These are phyloP conservation scores for Blastocystis sp. DNA, from an alignment of 352 stramenopile genomes.

Conservation along the genomic window DNA sequence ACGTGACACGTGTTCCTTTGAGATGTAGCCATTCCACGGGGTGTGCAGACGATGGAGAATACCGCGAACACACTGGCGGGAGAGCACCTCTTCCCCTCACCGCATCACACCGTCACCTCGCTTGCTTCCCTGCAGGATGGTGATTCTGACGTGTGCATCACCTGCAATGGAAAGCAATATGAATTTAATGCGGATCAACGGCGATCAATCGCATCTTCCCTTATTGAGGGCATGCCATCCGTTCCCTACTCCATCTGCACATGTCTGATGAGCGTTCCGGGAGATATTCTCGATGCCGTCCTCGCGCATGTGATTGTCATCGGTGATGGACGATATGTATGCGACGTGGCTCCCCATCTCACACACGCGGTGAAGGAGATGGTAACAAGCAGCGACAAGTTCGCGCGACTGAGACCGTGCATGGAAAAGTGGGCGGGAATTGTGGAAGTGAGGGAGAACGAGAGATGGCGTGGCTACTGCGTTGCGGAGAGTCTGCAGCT, in stretches of 20 bases:
- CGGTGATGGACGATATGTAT: not conserved
- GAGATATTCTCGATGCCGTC: not conserved
- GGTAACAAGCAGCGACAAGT: not conserved
- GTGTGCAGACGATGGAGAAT: not conserved
- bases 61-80: not conserved
- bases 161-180: not conserved
- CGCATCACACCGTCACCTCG: not conserved
- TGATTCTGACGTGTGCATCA: not conserved
- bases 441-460: not conserved
- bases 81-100: not conserved
- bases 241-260: not conserved
- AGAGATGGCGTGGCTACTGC: conserved; percentile 11
- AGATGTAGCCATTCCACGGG: not conserved
- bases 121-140: not conserved
- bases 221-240: not conserved
- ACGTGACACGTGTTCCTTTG: not conserved
- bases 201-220: not conserved
- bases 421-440: not conserved
- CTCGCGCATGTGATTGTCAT: not conserved
- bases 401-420: not conserved
- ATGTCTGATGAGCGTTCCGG: not conserved
- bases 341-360: not conserved
- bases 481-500: not conserved
- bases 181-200: not conserved
- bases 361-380: not conserved